Base-by-base conservation (phyloP, 163 green algal genomes). In the Chloromonas sp. region DNA sequence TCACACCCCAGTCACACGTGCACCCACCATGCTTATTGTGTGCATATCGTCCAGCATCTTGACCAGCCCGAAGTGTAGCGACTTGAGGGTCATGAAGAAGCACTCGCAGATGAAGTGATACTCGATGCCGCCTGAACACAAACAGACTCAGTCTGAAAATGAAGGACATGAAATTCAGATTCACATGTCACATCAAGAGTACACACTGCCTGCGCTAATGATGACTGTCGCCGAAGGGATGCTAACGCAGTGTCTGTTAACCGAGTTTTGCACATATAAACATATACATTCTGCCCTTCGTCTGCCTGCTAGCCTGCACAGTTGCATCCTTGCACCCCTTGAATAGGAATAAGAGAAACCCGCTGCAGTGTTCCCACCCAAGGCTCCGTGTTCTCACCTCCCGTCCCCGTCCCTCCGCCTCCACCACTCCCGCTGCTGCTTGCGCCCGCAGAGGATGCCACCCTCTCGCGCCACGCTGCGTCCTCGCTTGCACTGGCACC, bases 21-120 rank as follows among this genome's bases (percentile, higher is more conserved):
- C 36, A 36, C 71, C 13, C 14, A 79, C 71, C 71, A 11, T 36
- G 71, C 13, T 58, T 3, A 59, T 59, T 79, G 2, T 14, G 71
- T 79, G 13, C 71, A 79, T 61, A 3, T 92, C 84, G 58, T 86
- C 78, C 36, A 92, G 81, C 8, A 91, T 66, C 84, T 94, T 93
- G 14, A 92, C 87, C 14, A 95, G 62, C 13, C 94, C 94, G 78
- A 96, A 81, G 88, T 96, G 94, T 81, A 97, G 87, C 60, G 86
- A 82, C 74, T 91, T 89, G n/a, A 90, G 86, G 14, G 94, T 95
- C 85, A 96, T 87, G 89, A 96, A 96, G 88, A 97, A 98, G 82
- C 88, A 94, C 84, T 98, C 93, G 85, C 91, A 95, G 81, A 98
- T 95, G 88, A 98, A 98, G 79, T 94, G 90, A 84, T 89, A 97